Evolutionary conservation across 2,329 filamentous ascomycete species (phyloP).

Genomic region (Alternaria viburni): DNA sequence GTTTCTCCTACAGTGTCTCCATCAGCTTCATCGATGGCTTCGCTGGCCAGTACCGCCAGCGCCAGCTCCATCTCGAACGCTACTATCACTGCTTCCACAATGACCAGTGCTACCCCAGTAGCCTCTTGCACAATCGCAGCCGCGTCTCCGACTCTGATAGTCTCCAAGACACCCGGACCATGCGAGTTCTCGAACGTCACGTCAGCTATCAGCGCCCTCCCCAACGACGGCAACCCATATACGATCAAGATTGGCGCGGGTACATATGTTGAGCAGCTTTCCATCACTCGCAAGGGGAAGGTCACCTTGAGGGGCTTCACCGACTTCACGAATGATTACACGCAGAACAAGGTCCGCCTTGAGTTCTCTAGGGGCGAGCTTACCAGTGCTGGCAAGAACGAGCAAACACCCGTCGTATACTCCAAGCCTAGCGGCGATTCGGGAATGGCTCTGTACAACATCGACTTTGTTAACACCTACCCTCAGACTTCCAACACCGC

Average conservation of each 20-base stretch:
- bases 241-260: slow-evolving; percentile 52
- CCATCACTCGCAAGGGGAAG: slow-evolving; percentile 50
- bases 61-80: slow-evolving; percentile 11
- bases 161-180: slow-evolving; percentile 32
- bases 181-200: slow-evolving; percentile 52
- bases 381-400: slow-evolving; percentile 51
- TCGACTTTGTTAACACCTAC: slow-evolving; percentile 52
- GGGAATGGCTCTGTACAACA: slow-evolving; percentile 24
- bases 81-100: background rate
- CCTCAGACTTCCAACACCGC: slow-evolving; percentile 40
- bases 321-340: slow-evolving; percentile 40
- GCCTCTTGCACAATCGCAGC: slow-evolving; percentile 37
- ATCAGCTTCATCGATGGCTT: slow-evolving; percentile 14
- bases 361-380: slow-evolving; percentile 48
- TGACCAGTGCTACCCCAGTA: slow-evolving; percentile 7
- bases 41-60: slow-evolving; percentile 12
- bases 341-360: slow-evolving; percentile 49
- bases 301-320: slow-evolving; percentile 51
- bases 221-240: slow-evolving; percentile 50
- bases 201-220: slow-evolving; percentile 54
- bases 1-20: slow-evolving; percentile 14
- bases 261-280: slow-evolving; percentile 52
- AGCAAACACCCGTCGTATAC: slow-evolving; percentile 54
- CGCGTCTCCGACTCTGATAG: slow-evolving; percentile 44
- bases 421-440: slow-evolving; percentile 43